Base-by-base conservation (phyloP, 1,284 basidiomycete species). In the Ustilago tritici region DNA sequence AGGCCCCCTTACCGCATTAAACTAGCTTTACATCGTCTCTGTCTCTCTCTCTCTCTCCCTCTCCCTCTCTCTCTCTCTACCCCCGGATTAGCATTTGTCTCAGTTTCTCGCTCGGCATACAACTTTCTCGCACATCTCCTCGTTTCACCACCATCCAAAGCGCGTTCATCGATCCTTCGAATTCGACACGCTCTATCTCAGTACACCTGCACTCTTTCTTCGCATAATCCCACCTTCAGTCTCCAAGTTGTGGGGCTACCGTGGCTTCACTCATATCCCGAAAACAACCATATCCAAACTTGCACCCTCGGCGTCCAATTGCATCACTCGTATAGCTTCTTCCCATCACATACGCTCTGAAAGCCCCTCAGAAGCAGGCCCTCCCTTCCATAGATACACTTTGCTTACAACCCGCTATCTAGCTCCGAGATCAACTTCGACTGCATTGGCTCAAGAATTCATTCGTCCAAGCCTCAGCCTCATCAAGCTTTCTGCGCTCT, bases 271-370 rank as follows among this genome's bases (percentile, higher is more conserved):
- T 32, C 49, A 50, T 31, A 50, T 28, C 28, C 49, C 49, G 49
- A 50, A 12, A 6, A 5, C 47, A 31, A 28, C 19, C 14, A 19
- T 9, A 49, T 12, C 47, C 19, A 49, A 31, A 23, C 15, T 40
- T 49, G 23, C 23, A 2, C 28, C 28, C 46, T 31, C 46, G 23
- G 46, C 46, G 14, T 49, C 23, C 46, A 49, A 49, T 50, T 50
- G 49, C 49, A 31, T 50, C 49, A 50, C 15, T 65, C 47, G 23
- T 34, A 11, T 52, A 46, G 54, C 58, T 59, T 40, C 43, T 7
- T 19, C 19, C n/a, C 43, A 15, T 46, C 7, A 46, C 43, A 46
- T 19, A 28, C 43, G 2, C 14, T 19, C n/a, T 19, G n/a, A 46
- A 19, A 1, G n/a, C n/a, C 17, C 5, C 14, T 19, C n/a, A 9